Conservation (phyloP, 208 protist species). For the Leishmania guyanensis region DNA sequence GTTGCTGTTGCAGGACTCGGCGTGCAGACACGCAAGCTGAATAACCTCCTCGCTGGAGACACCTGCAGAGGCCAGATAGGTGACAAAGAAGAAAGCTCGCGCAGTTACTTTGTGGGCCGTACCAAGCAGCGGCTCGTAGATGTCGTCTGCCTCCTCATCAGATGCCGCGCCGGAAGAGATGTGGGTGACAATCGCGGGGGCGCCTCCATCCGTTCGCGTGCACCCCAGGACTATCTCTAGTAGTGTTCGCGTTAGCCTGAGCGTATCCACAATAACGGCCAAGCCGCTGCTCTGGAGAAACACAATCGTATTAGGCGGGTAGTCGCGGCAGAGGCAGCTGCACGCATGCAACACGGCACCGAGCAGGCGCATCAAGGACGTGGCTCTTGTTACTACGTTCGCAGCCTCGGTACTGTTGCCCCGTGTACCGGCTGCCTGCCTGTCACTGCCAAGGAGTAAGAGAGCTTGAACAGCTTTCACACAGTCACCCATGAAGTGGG, state of each 20-base stretch:
- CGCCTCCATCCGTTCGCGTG: background rate
- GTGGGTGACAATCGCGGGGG: background rate
- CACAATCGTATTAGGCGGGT: conserved; percentile 38
- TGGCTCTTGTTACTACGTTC: background rate
- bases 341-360: conserved; percentile 64
- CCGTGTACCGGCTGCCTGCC: background rate
- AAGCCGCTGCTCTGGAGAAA: conserved; percentile 50
- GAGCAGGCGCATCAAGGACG: conserved; percentile 19
- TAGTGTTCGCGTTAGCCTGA: conserved; percentile 14
- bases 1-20: conserved; percentile 11
- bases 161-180: background rate
- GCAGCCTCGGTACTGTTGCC: background rate
- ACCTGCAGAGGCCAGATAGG: conserved; percentile 50
- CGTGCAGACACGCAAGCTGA: conserved; percentile 27
- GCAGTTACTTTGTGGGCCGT: conserved; percentile 39
- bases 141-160: background rate
- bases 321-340: conserved; percentile 76
- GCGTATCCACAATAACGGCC: conserved; percentile 17
- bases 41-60: conserved; percentile 43
- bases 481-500: conserved; percentile 24
- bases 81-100: conserved; percentile 53
- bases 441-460: background rate
- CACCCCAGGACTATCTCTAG: background rate
- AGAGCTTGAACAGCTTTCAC: background rate
- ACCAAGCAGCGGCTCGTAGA: conserved; percentile 2